These are phyloP conservation scores for Lachancea thermotolerans DNA, from an alignment of 805 yeast species.

Conservation along the genomic window DNA sequence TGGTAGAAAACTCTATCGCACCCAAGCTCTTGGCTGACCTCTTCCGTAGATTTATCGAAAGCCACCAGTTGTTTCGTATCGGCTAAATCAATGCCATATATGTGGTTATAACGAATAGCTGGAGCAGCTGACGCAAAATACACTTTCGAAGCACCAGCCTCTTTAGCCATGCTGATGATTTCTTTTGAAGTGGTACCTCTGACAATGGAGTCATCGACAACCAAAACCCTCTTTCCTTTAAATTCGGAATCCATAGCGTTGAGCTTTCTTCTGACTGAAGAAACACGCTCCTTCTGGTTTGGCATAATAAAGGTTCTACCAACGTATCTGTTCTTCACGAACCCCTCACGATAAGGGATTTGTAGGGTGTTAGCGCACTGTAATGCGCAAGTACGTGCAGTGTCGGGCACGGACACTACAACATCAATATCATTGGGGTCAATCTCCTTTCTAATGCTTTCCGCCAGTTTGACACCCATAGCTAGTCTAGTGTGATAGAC, in stretches of 20 bases:
- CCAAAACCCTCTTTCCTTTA: conserved; percentile 70
- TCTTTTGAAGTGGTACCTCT: conserved; percentile 97
- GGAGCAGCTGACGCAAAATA: conserved; percentile 97
- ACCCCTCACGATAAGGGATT: conserved; percentile 91
- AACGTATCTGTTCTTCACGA: conserved; percentile 92
- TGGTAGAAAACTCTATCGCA: conserved; percentile 92
- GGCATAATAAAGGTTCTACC: conserved; percentile 99
- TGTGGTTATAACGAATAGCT: conserved; percentile 92
- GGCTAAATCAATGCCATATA: conserved; percentile 95
- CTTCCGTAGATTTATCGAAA: conserved; percentile 63
- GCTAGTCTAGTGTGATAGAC: conserved; percentile 87
- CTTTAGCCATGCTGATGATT: conserved; percentile 96
- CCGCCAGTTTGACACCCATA: conserved; percentile 89
- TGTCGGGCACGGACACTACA: conserved; percentile 96
- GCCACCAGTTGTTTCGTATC: conserved; percentile 93
- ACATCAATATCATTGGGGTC: conserved; percentile 69
- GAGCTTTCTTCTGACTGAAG: conserved; percentile 87
- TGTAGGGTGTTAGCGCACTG: conserved; percentile 80
- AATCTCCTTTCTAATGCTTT: conserved; percentile 48
- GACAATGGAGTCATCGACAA: conserved; percentile 95
- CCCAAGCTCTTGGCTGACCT: conserved; percentile 71
- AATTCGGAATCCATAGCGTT: conserved; percentile 96
- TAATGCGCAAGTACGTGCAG: conserved; percentile 91
- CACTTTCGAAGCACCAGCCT: conserved; percentile 95
- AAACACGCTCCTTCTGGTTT: conserved; percentile 87